Evolutionary conservation across 164 flowering plant species (phyloP).

Genomic region (Taxillus chinensis): DNA sequence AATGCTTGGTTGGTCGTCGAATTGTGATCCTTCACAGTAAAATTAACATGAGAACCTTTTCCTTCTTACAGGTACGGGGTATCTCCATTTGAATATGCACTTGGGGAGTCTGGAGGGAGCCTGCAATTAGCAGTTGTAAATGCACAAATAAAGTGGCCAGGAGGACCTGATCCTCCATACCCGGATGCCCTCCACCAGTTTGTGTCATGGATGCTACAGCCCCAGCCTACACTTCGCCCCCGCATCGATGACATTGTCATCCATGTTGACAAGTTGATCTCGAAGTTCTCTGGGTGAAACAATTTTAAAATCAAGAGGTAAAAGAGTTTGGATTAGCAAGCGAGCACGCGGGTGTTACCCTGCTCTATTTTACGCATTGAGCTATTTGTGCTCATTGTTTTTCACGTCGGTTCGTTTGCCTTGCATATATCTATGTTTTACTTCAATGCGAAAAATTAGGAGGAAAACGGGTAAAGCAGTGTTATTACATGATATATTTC

Average conservation of each 20-base stretch:
- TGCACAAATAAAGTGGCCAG: constrained; percentile 89
- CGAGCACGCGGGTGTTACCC: background rate
- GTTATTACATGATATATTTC: no score
- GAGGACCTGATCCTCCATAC: constrained; percentile 74
- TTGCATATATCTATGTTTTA: no score
- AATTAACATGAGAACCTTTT: no score
- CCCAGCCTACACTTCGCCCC: constrained; percentile 82
- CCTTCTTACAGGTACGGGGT: constrained; percentile 59
- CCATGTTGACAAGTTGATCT: constrained; percentile 80
- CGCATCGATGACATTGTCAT: constrained; percentile 73
- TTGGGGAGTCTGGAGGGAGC: constrained; percentile 92
- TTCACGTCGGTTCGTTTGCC: no score
- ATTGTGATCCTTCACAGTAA: no score
- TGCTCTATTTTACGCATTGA: no score
- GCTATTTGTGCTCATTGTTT: no score
- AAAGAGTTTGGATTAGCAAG: background rate
- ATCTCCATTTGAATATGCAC: constrained; percentile 91
- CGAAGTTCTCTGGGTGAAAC: constrained; percentile 44
- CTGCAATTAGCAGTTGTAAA: constrained; percentile 84
- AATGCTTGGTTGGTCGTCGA: no score
- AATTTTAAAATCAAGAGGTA: background rate
- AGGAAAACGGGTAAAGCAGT: no score
- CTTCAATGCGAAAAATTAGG: no score
- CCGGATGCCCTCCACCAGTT: constrained; percentile 87
- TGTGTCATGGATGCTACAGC: constrained; percentile 95